Evolutionary conservation across 192 early-diverging fungal species (phyloP), one percentile per base, ranked within the genome.

Genomic region (Haplosporangium gracile): DNA sequence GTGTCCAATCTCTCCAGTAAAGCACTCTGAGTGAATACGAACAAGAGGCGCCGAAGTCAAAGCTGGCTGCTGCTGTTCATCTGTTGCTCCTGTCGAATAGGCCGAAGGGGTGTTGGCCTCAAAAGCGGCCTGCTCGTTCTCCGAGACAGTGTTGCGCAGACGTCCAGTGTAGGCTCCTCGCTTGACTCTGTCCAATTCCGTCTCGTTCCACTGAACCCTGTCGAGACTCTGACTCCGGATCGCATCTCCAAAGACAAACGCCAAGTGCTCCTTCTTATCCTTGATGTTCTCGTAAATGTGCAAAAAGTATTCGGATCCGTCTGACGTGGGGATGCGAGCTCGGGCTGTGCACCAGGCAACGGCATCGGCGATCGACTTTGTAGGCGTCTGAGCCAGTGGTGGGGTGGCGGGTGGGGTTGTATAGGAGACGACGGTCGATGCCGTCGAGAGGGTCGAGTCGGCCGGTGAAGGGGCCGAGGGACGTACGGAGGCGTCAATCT

Each of bases 1-100:
- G 32, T 95, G 94, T 5, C 98, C 93, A 0, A 97, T 98, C 82
- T 99, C 98, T 65, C 98, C 97, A 0, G 98, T 99, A 78, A 98
- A 98, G 82, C 98, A 99, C 82, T 97, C 97, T 1, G 97, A 98
- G 83, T 99, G 98, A 63, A 99, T 97, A 32, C 98, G 93, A 16
- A 95, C 95, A 53, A 99, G 82, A 34, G 97, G 97, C 0, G 91
- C 71, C 32, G 74, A 63, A 4, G 75, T 22, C 15, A 63, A n/a
- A 77, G 84, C 45, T 83, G 82, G 1, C 16, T 55, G 26, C 24
- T 29, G 34, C 36, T 22, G 51, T 26, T 26, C 43, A 39, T 69
- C 55, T 39, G 55, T 49, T 53, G 16, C 7, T 65, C 49, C 47
- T 49, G 24, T 43, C 20, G 68, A 32, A 11, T 38, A 38, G 39